Conservation (phyloP, 1,139 yeast genomes). For the Debaryomyces psychrophilus region DNA sequence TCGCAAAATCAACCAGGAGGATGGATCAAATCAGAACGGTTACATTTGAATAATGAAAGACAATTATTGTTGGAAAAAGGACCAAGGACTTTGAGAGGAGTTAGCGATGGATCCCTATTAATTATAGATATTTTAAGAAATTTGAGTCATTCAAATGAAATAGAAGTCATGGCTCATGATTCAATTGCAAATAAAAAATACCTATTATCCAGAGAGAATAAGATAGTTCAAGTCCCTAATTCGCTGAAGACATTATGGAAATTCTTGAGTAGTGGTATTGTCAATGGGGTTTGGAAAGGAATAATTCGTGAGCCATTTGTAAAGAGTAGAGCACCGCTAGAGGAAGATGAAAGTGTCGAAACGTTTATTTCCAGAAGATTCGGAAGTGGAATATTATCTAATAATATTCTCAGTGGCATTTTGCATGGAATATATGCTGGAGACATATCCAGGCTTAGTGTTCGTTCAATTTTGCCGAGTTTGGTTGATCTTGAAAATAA, state of each 20-base stretch:
- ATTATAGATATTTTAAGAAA: slow-evolving; percentile 59
- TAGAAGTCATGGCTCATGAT: slow-evolving; percentile 51
- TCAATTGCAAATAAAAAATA: slow-evolving; percentile 67
- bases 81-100: slow-evolving; percentile 73
- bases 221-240: slow-evolving; percentile 58
- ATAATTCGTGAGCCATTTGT: slow-evolving; percentile 49
- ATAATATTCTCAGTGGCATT: slow-evolving; percentile 76
- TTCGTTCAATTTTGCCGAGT: slow-evolving; percentile 55
- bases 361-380: slow-evolving; percentile 70
- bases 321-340: slow-evolving; percentile 19
- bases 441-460: slow-evolving; percentile 68
- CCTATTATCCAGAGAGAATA: slow-evolving; percentile 42
- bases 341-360: slow-evolving; percentile 70
- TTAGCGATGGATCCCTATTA: slow-evolving; percentile 64
- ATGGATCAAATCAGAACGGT: slow-evolving; percentile 61
- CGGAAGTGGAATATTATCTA: slow-evolving; percentile 56
- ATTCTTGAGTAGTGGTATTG: slow-evolving; percentile 49
- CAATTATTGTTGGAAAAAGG: slow-evolving; percentile 63
- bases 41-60: slow-evolving; percentile 14
- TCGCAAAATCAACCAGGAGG: slow-evolving; percentile 66
- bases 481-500: slow-evolving; percentile 60
- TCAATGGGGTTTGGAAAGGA: slow-evolving; percentile 33
- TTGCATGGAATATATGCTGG: slow-evolving; percentile 93
- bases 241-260: slow-evolving; percentile 37
- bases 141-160: slow-evolving; percentile 42